Evolutionary conservation across 2,329 filamentous ascomycete genomes (phyloP).

Genomic region (Coniochaeta sp.): DNA sequence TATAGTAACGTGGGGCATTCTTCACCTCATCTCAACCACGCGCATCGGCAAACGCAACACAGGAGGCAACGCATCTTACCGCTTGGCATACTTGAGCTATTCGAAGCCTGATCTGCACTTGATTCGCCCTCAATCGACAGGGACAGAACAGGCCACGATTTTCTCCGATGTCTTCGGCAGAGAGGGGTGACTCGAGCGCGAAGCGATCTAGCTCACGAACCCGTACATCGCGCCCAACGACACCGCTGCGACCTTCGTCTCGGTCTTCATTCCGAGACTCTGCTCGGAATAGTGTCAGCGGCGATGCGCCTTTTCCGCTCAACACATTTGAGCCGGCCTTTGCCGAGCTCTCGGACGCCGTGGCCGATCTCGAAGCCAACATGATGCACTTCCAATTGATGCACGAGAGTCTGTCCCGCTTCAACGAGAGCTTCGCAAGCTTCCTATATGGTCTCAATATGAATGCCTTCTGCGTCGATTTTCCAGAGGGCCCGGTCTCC

Average conservation of each 20-base stretch:
- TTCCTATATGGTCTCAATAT: conserved; percentile 97
- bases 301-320: conserved; percentile 59
- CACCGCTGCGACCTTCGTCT: conserved; percentile 83
- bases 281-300: conserved; percentile 47
- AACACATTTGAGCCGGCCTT: conserved; percentile 84
- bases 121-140: not conserved
- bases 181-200: conserved; percentile 8
- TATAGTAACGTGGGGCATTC: too few species aligned
- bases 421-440: conserved; percentile 91
- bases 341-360: conserved; percentile 85
- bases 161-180: conserved; percentile 5
- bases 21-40: too few species aligned
- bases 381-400: conserved; percentile 96
- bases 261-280: conserved; percentile 82
- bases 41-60: too few species aligned
- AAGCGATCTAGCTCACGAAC: conserved; percentile 53
- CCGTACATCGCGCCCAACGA: conserved; percentile 72
- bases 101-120: not conserved
- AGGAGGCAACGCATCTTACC: too few species aligned
- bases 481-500: conserved; percentile 79
- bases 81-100: too few species aligned
- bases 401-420: conserved; percentile 88
- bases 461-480: conserved; percentile 98
- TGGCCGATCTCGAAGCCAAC: conserved; percentile 94
- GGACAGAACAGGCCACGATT: not conserved